A percentile compares a stretch with the other conserved stretches of the same genome.
Conservation (phyloP, 2,329 filamentous ascomycete genomes). For the Aspergillus felis region DNA sequence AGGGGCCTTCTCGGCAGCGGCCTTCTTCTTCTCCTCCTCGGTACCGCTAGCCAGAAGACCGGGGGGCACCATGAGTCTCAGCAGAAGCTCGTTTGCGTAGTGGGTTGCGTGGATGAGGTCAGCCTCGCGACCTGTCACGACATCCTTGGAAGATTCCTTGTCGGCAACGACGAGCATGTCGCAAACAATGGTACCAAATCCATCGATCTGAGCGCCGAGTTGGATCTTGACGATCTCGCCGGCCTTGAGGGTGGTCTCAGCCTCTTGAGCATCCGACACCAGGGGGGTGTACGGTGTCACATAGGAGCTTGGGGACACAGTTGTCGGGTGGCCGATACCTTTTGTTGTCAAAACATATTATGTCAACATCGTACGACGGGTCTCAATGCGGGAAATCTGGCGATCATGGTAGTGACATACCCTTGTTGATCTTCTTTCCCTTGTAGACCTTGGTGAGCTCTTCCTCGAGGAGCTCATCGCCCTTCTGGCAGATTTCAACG, state of each 20-base stretch:
- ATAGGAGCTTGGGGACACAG: slow-evolving; percentile 87
- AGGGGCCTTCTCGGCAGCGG: slow-evolving; percentile 73
- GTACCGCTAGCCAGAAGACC: slow-evolving; percentile 76
- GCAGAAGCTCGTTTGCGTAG: slow-evolving; percentile 91
- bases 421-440: slow-evolving; percentile 95
- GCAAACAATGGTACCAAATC: slow-evolving; percentile 93
- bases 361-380: slow-evolving; percentile 15
- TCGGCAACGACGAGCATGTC: slow-evolving; percentile 75
- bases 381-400: slow-evolving; percentile 1
- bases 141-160: slow-evolving; percentile 58
- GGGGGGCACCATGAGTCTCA: slow-evolving; percentile 88
- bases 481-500: slow-evolving; percentile 88
- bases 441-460: slow-evolving; percentile 96
- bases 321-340: slow-evolving; percentile 92
- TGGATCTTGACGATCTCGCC: slow-evolving; percentile 95
- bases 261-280: slow-evolving; percentile 79
- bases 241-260: slow-evolving; percentile 71
- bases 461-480: slow-evolving; percentile 90
- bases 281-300: slow-evolving; percentile 96
- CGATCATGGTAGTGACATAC: slow-evolving; percentile 43
- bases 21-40: slow-evolving; percentile 95
- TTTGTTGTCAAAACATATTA: slow-evolving; percentile 10
- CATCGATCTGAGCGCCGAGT: slow-evolving; percentile 97
- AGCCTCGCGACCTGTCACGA: slow-evolving; percentile 71
- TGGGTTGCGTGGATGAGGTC: slow-evolving; percentile 87